Evolutionary conservation across 192 early-diverging fungal species (phyloP).

Genomic region (Podila epigama): DNA sequence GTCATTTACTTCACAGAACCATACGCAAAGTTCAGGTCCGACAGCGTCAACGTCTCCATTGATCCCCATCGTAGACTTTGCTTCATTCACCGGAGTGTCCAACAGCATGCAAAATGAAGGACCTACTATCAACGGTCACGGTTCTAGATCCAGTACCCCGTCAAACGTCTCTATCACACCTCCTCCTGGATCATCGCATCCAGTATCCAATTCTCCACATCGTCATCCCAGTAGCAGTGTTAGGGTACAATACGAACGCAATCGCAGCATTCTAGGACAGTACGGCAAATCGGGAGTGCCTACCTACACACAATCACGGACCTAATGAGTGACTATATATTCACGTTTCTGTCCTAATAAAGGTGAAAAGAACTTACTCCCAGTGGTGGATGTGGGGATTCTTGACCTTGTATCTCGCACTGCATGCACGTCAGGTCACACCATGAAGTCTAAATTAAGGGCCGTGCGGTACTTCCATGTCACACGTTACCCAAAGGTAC

Average conservation of each 20-base stretch:
- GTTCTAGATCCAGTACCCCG: neutral
- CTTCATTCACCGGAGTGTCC: slow-evolving; percentile 19
- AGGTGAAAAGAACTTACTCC: no score
- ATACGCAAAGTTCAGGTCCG: neutral
- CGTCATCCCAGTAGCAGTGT: slow-evolving; percentile 7
- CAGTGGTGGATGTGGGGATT: no score
- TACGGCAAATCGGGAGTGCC: slow-evolving; percentile 28
- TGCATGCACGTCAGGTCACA: no score
- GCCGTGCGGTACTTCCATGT: no score
- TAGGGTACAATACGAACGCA: slow-evolving; percentile 38
- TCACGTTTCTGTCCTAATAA: no score
- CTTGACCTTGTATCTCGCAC: no score
- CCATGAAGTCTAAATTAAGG: no score
- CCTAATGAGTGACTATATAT: neutral
- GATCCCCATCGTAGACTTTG: slow-evolving; percentile 44
- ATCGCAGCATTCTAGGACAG: slow-evolving; percentile 26
- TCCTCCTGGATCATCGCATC: neutral
- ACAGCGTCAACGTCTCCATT: neutral
- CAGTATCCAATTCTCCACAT: neutral
- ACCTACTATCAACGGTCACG: neutral
- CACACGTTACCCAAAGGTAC: no score
- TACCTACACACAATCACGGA: slow-evolving; percentile 9
- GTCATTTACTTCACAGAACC: neutral
- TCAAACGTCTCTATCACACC: neutral
- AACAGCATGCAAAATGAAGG: neutral